Percentiles rank a stretch among this genome's conserved stretches.
Conservation (phyloP, 139 green algal genomes). For the Coelastrella sp. region DNA sequence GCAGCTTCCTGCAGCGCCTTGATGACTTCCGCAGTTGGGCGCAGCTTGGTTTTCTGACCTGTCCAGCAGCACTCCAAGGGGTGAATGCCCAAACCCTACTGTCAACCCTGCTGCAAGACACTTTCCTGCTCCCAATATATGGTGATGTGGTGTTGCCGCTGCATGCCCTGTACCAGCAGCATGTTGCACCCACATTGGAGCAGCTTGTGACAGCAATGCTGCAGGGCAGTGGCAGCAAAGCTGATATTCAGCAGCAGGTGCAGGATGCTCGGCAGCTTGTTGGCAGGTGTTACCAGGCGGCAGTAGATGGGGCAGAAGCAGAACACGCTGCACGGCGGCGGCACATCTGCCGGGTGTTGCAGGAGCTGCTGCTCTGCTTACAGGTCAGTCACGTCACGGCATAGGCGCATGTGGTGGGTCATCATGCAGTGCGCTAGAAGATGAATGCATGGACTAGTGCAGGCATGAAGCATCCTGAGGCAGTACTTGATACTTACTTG, state of each 20-base stretch:
- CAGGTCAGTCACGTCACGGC: background rate
- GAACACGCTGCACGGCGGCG: constrained; percentile 29
- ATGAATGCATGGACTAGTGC: no score
- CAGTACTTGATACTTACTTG: no score
- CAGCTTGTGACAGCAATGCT: constrained; percentile 27
- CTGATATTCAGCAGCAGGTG: constrained; percentile 10
- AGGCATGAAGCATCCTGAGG: no score
- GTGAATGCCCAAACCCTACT: background rate
- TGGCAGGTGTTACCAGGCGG: constrained; percentile 13
- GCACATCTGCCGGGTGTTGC: constrained; percentile 26
- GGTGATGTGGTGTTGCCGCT: constrained; percentile 36
- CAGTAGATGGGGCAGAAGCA: constrained; percentile 10
- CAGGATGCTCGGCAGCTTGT: constrained; percentile 26
- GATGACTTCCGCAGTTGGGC: constrained; percentile 47
- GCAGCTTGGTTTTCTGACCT: constrained; percentile 41
- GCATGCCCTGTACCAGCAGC: constrained; percentile 44
- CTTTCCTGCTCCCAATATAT: constrained; percentile 42
- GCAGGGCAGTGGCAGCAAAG: constrained; percentile 2
- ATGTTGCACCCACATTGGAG: constrained; percentile 39
- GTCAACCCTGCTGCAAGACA: constrained; percentile 33
- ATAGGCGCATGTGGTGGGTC: no score
- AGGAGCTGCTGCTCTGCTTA: constrained; percentile 7
- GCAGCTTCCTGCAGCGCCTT: constrained; percentile 45
- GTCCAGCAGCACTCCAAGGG: constrained; percentile 26
- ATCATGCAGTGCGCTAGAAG: no score